phyloP scores from a whole-genome alignment of 2,329 filamentous ascomycete species.

The Verticillium zaregamsianum region DNA sequence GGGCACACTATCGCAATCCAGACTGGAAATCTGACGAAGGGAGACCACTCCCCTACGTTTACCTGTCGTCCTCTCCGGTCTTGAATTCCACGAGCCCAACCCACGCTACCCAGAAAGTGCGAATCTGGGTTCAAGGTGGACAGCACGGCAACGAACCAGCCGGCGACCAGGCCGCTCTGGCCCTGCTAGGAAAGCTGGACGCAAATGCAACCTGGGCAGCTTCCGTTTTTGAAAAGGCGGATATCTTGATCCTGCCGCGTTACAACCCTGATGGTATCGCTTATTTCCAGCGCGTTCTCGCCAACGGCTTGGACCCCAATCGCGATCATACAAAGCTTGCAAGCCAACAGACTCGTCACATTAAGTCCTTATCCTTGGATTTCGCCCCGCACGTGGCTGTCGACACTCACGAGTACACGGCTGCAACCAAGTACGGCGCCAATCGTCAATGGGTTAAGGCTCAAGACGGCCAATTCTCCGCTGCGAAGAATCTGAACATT shows the following conservation, averaged over 20 bases:
- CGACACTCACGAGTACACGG: conserved; percentile 25
- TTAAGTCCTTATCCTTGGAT: conserved; percentile 20
- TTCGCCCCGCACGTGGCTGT: conserved; percentile 24
- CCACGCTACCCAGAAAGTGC: conserved; percentile 17
- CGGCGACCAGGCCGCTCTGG: conserved; percentile 23
- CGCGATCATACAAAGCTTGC: conserved; percentile 26
- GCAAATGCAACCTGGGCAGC: conserved; percentile 21
- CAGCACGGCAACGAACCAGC: conserved; percentile 28
- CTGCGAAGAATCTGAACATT: conserved; percentile 28
- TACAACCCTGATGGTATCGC: conserved; percentile 28
- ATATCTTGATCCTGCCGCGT: conserved; percentile 23
- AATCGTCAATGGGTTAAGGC: conserved; percentile 10
- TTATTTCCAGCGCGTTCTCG: conserved; percentile 25
- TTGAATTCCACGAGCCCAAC: not conserved
- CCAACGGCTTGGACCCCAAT: conserved; percentile 25
- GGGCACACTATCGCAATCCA: conserved; percentile 16
- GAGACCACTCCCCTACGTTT: conserved; percentile 7
- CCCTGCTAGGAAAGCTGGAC: conserved; percentile 24
- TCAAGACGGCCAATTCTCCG: conserved; percentile 24
- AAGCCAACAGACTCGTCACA: conserved; percentile 22
- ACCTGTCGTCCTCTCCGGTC: conserved; percentile 1
- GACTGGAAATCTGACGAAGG: conserved; percentile 13
- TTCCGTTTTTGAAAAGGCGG: conserved; percentile 19
- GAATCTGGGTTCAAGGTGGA: conserved; percentile 25
- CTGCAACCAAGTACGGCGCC: conserved; percentile 4